Conservation (phyloP, 495 filamentous ascomycete genomes). For the Friedmanniomyces endolithicus region DNA sequence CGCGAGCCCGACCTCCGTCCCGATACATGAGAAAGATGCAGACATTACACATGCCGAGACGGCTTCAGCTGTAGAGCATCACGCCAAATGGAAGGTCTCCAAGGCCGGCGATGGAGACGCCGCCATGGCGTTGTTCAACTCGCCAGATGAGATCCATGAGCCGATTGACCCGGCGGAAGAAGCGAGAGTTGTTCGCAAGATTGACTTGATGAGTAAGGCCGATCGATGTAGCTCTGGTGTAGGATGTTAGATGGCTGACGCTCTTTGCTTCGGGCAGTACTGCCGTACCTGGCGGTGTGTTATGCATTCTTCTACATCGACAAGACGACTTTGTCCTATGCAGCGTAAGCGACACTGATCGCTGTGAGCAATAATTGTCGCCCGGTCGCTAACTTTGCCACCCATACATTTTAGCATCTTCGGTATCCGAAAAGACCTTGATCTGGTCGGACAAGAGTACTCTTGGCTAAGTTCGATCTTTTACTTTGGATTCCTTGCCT, state of each 20-base stretch:
- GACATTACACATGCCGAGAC: constrained; percentile 5
- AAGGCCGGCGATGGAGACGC: constrained; percentile 21
- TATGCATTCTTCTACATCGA: constrained; percentile 49
- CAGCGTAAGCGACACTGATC: constrained; percentile 15
- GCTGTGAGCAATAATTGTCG: no score
- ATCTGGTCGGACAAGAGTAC: constrained; percentile 43
- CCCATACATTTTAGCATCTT: constrained; percentile 32
- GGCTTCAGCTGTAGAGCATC: constrained; percentile 2
- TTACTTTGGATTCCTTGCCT: constrained; percentile 47
- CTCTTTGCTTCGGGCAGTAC: no score
- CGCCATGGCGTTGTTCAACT: constrained; percentile 18
- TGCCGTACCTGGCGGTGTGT: constrained; percentile 39
- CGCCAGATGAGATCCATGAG: constrained; percentile 27
- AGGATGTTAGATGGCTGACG: no score
- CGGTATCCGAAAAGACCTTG: constrained; percentile 39
- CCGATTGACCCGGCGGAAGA: constrained; percentile 39
- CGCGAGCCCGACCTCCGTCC: background rate
- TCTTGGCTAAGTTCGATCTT: constrained; percentile 47
- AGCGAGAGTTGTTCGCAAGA: constrained; percentile 40
- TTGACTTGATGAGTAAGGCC: constrained; percentile 40
- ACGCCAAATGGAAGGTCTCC: constrained; percentile 13
- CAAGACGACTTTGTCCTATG: constrained; percentile 31
- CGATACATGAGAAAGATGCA: background rate
- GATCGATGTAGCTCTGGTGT: no score
- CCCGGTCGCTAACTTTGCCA: no score